Base-by-base conservation (phyloP, 139 green algal species). In the Chlorella sp. region DNA sequence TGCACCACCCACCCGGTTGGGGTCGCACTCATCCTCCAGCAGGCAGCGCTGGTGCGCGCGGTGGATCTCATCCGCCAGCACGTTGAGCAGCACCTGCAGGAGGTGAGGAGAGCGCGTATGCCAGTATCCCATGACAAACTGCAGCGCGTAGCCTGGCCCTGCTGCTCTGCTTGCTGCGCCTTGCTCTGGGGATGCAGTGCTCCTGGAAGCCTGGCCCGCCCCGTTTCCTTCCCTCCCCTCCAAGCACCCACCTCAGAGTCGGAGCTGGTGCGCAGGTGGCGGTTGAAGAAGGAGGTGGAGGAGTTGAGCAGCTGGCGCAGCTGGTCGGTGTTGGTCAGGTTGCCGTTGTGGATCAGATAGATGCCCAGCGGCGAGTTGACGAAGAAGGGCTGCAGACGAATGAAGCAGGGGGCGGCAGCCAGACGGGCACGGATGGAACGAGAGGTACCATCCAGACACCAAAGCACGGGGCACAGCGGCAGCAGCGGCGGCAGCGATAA, bases 281-380 rank as follows among this genome's bases (percentile, higher is more conserved):
- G 89, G 87, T 95, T 93, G 89, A 98, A 98, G 91, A 96, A 98
- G 71, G 92, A 97, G 62, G 89, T 92, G 56, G 80, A 89, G 65
- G 87, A 91, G 80, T 96, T 93, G 20, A 98, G 88, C 73, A 93
- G 44, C 25, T 89, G 75, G 41, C 95, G 85, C 86, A 99, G 90
- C 85, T 97, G 90, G 18, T 94, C 90, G 25, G 95, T 96, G 93
- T 99, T 99, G 55, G 97, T 99, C 32, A 99, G 92, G 95, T 99
- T 99, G 68, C 81, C 98, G 85, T 99, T 99, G 94, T 99, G 98
- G 83, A 99, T 98, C 39, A 99, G 89, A 92, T 96, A 99, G 73
- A 98, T 99, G 81, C 95, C 98, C 55, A 99, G 93, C 0, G 97
- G 97, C 39, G 93, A 98, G 93, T 98, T 98, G 25, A 99, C 98